Conservation (phyloP, 164 flowering plant species). For the Tinospora cordifolia region DNA sequence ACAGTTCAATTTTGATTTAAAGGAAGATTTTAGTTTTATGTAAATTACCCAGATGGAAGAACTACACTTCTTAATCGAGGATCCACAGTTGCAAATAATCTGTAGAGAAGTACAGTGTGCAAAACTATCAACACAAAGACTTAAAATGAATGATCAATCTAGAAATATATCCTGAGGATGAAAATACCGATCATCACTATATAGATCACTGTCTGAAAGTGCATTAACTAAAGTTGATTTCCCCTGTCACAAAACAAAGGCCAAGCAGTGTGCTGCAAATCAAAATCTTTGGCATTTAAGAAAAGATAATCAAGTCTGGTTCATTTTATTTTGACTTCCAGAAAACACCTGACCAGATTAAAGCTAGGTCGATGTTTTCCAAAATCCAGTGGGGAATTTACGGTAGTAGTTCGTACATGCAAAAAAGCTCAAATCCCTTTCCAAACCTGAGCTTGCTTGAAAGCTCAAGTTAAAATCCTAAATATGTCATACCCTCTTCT, state of each 20-base stretch:
- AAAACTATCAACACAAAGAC: slow-evolving; percentile 8
- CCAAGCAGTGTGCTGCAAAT: not conserved
- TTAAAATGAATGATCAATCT: not conserved
- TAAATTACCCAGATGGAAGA: slow-evolving; percentile 91
- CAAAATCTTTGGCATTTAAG: not conserved
- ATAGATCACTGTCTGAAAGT: slow-evolving; percentile 64
- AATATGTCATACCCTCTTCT: too few relatives aligned
- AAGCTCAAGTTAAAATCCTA: not conserved
- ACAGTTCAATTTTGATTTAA: not conserved
- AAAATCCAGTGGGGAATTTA: too few relatives aligned
- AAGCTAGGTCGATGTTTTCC: too few relatives aligned
- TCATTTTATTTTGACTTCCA: not conserved
- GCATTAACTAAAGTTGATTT: slow-evolving; percentile 83
- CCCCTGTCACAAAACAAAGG: slow-evolving; percentile 42
- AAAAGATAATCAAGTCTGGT: not conserved
- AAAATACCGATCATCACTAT: slow-evolving; percentile 72
- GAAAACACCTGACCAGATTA: not conserved
- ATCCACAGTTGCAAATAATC: slow-evolving; percentile 97
- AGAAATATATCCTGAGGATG: not conserved
- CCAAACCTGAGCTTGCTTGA: not conserved
- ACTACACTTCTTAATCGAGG: slow-evolving; percentile 64
- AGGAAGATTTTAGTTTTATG: not conserved
- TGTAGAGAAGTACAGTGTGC: slow-evolving; percentile 34
- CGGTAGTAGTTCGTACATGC: too few relatives aligned
- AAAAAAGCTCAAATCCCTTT: not conserved